Evolutionary conservation across 257 asterid species (phyloP).

Genomic region (Primulina tabacum): DNA sequence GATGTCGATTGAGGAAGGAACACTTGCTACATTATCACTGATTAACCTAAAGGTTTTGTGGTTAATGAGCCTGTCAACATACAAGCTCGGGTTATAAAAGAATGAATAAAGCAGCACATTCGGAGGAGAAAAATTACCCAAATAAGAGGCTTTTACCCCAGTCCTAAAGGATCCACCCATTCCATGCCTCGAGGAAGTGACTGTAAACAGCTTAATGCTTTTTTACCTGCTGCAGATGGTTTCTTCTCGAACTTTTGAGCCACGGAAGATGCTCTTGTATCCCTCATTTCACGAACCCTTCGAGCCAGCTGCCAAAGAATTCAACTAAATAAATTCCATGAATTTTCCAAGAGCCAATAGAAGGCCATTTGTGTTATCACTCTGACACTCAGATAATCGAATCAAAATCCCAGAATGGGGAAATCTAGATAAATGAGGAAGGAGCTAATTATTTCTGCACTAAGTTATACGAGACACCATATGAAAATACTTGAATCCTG

Average conservation of each 20-base stretch:
- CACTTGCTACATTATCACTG: conserved; percentile 63
- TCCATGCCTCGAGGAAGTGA: conserved; percentile 99
- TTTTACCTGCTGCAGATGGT: conserved; percentile 49
- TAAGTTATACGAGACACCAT: not conserved
- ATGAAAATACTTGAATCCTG: not conserved
- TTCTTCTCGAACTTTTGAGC: conserved; percentile 56
- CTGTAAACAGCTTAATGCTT: conserved; percentile 63
- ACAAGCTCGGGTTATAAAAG: conserved; percentile 25
- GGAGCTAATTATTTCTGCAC: conserved; percentile 6
- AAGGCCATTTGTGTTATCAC: conserved; percentile 6
- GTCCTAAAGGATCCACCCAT: conserved; percentile 96
- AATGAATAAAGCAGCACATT: conserved; percentile 11
- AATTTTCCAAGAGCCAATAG: conserved; percentile 15
- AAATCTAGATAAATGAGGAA: conserved; percentile 4
- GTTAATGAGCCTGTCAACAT: conserved; percentile 74
- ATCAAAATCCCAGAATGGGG: not conserved
- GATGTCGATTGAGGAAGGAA: conserved; percentile 46
- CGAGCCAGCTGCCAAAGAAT: conserved; percentile 67
- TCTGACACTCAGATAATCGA: not conserved
- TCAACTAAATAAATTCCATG: conserved; percentile 19
- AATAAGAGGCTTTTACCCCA: conserved; percentile 59
- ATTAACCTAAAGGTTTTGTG: conserved; percentile 86
- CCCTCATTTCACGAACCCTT: conserved; percentile 97
- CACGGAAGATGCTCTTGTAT: conserved; percentile 64
- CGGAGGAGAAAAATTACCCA: conserved; percentile 5